Evolutionary conservation across 352 stramenopile species (phyloP).

Genomic region (Elongisporangium prolatum): DNA sequence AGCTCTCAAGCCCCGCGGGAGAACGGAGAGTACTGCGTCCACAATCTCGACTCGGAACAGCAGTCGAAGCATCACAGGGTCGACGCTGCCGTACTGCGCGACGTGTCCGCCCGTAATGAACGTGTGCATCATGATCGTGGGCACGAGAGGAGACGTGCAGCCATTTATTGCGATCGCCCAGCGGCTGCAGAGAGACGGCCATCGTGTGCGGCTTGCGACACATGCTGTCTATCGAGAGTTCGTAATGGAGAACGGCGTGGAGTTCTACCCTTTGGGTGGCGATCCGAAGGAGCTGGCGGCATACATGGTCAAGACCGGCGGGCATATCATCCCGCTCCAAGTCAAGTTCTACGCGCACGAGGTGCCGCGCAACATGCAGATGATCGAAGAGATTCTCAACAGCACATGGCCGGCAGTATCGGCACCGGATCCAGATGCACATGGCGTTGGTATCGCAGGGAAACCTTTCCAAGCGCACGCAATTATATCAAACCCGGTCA

Average conservation of each 20-base stretch:
- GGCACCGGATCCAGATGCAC: constrained; percentile 57
- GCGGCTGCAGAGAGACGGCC: constrained; percentile 65
- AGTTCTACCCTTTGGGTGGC: constrained; percentile 68
- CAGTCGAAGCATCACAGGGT: constrained; percentile 1
- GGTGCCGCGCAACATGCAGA: constrained; percentile 79
- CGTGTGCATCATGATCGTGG: constrained; percentile 82
- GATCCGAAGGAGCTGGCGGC: constrained; percentile 66
- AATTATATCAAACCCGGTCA: constrained; percentile 93
- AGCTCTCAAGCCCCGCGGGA: constrained; percentile 6
- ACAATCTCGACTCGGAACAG: neutral
- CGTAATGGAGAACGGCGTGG: constrained; percentile 57
- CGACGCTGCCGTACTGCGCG: constrained; percentile 7
- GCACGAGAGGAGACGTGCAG: constrained; percentile 69
- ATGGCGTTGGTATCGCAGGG: constrained; percentile 25
- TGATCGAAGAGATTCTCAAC: constrained; percentile 86
- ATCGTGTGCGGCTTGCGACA: constrained; percentile 89
- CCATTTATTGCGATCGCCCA: constrained; percentile 72
- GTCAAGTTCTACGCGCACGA: constrained; percentile 51
- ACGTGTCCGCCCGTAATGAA: constrained; percentile 29
- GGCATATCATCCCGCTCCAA: constrained; percentile 60
- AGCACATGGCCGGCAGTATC: constrained; percentile 86
- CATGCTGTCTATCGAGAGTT: constrained; percentile 84
- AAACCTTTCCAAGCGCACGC: constrained; percentile 80
- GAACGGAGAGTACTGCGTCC: constrained; percentile 4
- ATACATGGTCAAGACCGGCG: constrained; percentile 90